Evolutionary conservation across 768 basidiomycete species (phyloP).

Genomic region (Suillus alpinus): DNA sequence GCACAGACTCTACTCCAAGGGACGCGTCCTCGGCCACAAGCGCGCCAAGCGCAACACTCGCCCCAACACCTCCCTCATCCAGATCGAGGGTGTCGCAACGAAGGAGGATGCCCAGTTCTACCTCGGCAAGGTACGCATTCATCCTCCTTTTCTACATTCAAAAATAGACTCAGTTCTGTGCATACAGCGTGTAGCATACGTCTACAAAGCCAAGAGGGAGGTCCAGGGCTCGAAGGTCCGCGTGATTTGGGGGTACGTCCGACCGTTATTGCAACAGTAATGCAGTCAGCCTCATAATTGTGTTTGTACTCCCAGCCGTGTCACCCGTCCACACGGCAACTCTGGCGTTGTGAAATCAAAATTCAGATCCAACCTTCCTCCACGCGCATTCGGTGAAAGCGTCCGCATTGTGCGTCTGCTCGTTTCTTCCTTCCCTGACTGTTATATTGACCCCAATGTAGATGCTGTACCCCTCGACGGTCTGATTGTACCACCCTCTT

Average conservation of each 20-base stretch:
- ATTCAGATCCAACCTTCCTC: slow-evolving; percentile 93
- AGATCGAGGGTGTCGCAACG: slow-evolving; percentile 93
- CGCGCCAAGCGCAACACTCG: slow-evolving; percentile 95
- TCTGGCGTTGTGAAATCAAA: slow-evolving; percentile 96
- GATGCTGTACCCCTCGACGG: slow-evolving; percentile 93
- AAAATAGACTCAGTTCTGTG: slow-evolving; percentile 1
- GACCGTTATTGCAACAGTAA: background rate
- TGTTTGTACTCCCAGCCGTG: slow-evolving; percentile 50
- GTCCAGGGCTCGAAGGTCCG: slow-evolving; percentile 93
- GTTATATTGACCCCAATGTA: slow-evolving; percentile 23
- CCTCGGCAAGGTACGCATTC: slow-evolving; percentile 85
- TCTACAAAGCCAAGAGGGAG: slow-evolving; percentile 96
- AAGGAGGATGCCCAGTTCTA: slow-evolving; percentile 97
- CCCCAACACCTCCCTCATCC: slow-evolving; percentile 94
- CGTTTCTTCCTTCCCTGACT: slow-evolving; percentile 2
- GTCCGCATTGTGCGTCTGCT: slow-evolving; percentile 76
- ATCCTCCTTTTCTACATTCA: background rate
- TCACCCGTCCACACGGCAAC: slow-evolving; percentile 91
- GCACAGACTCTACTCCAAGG: slow-evolving; percentile 89
- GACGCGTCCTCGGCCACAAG: slow-evolving; percentile 97
- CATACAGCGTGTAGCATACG: slow-evolving; percentile 87
- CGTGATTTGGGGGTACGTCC: slow-evolving; percentile 93
- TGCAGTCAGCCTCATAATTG: background rate
- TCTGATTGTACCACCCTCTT: slow-evolving; percentile 42
- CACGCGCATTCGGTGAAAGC: slow-evolving; percentile 89